Percentiles rank a stretch among this genome's conserved stretches.
phyloP scores from a whole-genome alignment of 352 stramenopile species.

The Blastocystis sp. region DNA sequence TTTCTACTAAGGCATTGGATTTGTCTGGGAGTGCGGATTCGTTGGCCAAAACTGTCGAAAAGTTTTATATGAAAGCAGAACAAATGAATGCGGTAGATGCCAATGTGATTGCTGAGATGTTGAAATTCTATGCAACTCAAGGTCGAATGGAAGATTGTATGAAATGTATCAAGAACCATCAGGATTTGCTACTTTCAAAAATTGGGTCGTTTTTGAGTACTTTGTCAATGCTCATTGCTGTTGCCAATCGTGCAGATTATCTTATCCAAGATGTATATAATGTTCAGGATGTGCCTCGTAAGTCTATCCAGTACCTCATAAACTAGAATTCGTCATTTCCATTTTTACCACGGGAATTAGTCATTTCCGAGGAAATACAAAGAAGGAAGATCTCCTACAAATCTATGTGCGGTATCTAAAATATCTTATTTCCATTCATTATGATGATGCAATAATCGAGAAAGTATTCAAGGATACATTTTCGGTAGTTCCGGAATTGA shows the following conservation, averaged over 20 bases:
- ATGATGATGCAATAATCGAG: not conserved
- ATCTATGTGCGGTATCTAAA: conserved; percentile 31
- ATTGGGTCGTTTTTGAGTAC: not conserved
- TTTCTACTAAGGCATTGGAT: not conserved
- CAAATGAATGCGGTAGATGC: not conserved
- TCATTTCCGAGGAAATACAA: not conserved
- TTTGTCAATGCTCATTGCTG: not conserved
- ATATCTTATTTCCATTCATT: not conserved
- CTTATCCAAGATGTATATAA: not conserved
- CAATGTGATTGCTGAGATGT: not conserved
- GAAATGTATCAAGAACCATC: not conserved
- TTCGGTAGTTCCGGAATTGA: conserved; percentile 27
- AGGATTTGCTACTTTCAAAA: not conserved
- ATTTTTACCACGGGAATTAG: not conserved
- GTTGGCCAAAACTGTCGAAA: not conserved
- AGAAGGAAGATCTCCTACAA: not conserved
- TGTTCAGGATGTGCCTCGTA: not conserved
- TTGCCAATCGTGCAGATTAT: not conserved
- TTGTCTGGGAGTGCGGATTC: not conserved
- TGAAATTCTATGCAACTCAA: not conserved
- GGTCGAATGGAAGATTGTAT: conserved; percentile 11
- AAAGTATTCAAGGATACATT: conserved; percentile 12
- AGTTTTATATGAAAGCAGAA: not conserved
- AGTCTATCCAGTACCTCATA: not conserved
- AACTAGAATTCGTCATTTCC: not conserved